Evolutionary conservation across 2,329 filamentous ascomycete species (phyloP).

Genomic region (Aureobasidium sp.): DNA sequence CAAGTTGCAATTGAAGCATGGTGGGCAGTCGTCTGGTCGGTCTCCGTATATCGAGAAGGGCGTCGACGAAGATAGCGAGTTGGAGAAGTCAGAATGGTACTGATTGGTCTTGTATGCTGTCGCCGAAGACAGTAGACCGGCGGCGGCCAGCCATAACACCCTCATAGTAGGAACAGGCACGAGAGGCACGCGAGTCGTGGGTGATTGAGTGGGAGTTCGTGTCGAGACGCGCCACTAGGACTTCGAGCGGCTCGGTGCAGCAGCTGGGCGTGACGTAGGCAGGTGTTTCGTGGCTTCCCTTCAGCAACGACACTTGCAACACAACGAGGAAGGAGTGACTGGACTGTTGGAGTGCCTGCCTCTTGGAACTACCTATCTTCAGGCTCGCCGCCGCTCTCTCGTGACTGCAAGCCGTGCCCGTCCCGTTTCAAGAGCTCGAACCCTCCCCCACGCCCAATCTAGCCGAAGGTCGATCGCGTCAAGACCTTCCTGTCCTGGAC

Average conservation of each 20-base stretch:
- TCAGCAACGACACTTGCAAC: neutral
- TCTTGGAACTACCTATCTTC: neutral
- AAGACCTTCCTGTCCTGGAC: constrained; percentile 4
- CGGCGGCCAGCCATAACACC: neutral
- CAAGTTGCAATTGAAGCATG: constrained; percentile 96
- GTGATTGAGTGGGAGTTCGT: neutral
- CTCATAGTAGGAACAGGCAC: neutral
- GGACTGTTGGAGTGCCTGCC: neutral
- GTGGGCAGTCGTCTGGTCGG: constrained; percentile 69
- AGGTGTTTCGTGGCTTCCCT: neutral
- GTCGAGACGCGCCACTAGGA: neutral
- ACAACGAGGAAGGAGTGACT: neutral
- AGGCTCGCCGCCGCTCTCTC: neutral
- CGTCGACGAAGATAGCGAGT: neutral
- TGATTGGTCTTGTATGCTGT: constrained; percentile 13
- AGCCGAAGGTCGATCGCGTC: neutral
- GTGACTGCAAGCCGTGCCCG: constrained; percentile 2
- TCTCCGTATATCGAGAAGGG: constrained; percentile 61
- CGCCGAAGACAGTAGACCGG: constrained; percentile 2
- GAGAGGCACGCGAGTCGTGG: neutral
- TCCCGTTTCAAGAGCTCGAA: neutral
- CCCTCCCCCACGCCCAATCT: neutral
- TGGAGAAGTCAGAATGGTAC: constrained; percentile 1
- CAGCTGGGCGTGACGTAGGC: neutral
- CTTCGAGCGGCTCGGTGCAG: neutral